Evolutionary conservation across 148 eudicot species (phyloP).

Genomic region (Rhododendron molle): DNA sequence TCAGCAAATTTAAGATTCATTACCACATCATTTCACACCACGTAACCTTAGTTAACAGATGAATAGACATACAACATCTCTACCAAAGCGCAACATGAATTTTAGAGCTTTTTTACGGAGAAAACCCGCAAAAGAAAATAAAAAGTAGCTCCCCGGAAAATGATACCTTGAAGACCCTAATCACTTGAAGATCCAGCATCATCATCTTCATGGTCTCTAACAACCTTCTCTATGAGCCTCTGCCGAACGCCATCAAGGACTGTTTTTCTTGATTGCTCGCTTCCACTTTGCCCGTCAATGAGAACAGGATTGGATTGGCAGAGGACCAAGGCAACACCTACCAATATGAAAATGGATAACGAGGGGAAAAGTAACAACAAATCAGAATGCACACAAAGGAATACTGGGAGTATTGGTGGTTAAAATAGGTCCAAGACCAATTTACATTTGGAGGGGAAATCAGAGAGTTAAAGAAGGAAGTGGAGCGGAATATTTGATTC

Average conservation of each 20-base stretch:
- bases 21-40: not conserved
- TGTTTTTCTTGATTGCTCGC: slow-evolving; percentile 54
- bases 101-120: not conserved
- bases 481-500: not conserved
- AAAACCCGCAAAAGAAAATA: not conserved
- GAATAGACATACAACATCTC: not conserved
- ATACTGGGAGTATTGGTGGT: not conserved
- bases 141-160: not conserved
- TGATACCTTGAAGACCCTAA: slow-evolving; percentile 21
- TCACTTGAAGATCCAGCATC: slow-evolving; percentile 70
- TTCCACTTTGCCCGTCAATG: slow-evolving; percentile 65
- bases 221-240: slow-evolving; percentile 40
- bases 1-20: not conserved
- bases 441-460: not conserved
- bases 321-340: slow-evolving; percentile 81
- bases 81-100: not conserved
- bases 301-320: slow-evolving; percentile 94
- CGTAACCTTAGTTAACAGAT: not conserved
- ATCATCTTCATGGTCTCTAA: slow-evolving; percentile 58
- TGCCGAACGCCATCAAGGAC: slow-evolving; percentile 62
- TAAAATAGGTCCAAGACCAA: not conserved
- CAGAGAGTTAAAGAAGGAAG: not conserved
- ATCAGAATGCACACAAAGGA: not conserved
- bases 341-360: slow-evolving; percentile 4
- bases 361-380: not conserved